phyloP scores from a whole-genome alignment of 2,329 filamentous ascomycete genomes.

The Fusarium metavorans region DNA sequence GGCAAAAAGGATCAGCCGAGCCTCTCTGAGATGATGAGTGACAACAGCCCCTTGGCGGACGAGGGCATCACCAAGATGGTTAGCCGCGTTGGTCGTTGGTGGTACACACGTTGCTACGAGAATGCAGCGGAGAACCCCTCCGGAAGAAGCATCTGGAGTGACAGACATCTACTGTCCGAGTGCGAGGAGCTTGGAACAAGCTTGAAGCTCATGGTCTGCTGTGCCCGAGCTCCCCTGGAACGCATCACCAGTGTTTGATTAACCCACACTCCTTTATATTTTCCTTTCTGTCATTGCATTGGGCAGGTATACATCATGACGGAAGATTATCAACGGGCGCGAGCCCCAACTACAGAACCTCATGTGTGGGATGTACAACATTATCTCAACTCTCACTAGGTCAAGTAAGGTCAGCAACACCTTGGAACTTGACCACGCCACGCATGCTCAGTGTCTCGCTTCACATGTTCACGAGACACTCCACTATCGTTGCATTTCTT shows the following conservation, averaged over 20 bases:
- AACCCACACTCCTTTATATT: constrained; percentile 20
- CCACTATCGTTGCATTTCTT: constrained; percentile 15
- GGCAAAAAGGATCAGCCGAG: constrained; percentile 61
- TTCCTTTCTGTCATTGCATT: constrained; percentile 25
- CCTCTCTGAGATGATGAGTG: constrained; percentile 79
- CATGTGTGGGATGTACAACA: constrained; percentile 21
- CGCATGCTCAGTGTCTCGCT: constrained; percentile 8
- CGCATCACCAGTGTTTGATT: constrained; percentile 62
- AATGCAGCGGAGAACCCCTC: constrained; percentile 63
- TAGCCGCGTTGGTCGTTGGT: constrained; percentile 91
- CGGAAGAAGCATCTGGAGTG: constrained; percentile 78
- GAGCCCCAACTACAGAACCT: constrained; percentile 32
- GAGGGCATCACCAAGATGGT: constrained; percentile 94
- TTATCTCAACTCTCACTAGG: constrained; percentile 9
- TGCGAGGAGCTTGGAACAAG: constrained; percentile 89
- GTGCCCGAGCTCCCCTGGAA: constrained; percentile 81
- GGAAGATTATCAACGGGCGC: constrained; percentile 43
- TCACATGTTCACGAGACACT: neutral
- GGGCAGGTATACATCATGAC: constrained; percentile 24
- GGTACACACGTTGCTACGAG: constrained; percentile 96
- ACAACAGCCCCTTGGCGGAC: constrained; percentile 77
- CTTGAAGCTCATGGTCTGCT: constrained; percentile 90
- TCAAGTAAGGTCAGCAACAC: constrained; percentile 21
- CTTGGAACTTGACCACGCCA: constrained; percentile 4
- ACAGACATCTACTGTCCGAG: constrained; percentile 80